Conservation (phyloP, 106 monocot genomes). For the Apostasia ramifera region DNA sequence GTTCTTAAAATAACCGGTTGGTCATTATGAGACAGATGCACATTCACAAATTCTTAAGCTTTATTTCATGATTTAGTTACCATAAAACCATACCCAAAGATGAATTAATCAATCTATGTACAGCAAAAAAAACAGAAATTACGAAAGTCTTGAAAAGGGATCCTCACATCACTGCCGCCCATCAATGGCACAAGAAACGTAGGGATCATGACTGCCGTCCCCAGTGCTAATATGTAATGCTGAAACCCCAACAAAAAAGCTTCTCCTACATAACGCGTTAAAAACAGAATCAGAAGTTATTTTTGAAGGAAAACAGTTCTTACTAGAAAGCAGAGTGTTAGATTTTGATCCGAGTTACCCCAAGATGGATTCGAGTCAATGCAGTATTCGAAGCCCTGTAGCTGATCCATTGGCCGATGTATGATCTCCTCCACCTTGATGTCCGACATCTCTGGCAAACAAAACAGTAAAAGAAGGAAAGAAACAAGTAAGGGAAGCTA, state of each 20-base stretch:
- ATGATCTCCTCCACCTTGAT: slow-evolving; percentile 72
- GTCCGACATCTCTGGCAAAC: slow-evolving; percentile 39
- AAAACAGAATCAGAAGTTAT: background rate
- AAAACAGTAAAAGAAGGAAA: background rate
- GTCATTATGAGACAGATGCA: no score
- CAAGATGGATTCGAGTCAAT: slow-evolving; percentile 81
- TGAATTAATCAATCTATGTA: background rate
- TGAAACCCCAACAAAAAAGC: slow-evolving; percentile 52
- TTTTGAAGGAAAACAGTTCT: background rate
- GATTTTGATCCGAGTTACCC: slow-evolving; percentile 1
- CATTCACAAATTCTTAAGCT: no score
- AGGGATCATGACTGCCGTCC: slow-evolving; percentile 96
- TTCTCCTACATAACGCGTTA: slow-evolving; percentile 12
- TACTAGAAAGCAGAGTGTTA: background rate
- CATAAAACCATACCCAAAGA: background rate
- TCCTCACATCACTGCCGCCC: slow-evolving; percentile 53
- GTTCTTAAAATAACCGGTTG: no score
- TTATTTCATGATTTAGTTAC: background rate
- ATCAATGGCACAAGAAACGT: slow-evolving; percentile 47
- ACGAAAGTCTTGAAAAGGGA: background rate
- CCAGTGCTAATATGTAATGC: slow-evolving; percentile 80
- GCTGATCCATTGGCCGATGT: slow-evolving; percentile 92
- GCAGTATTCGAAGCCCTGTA: slow-evolving; percentile 94
- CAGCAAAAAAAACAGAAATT: background rate
- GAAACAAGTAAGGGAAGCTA: background rate